phyloP scores from a whole-genome alignment of 148 eudicot genomes.

The Nepenthes mirabilis region DNA sequence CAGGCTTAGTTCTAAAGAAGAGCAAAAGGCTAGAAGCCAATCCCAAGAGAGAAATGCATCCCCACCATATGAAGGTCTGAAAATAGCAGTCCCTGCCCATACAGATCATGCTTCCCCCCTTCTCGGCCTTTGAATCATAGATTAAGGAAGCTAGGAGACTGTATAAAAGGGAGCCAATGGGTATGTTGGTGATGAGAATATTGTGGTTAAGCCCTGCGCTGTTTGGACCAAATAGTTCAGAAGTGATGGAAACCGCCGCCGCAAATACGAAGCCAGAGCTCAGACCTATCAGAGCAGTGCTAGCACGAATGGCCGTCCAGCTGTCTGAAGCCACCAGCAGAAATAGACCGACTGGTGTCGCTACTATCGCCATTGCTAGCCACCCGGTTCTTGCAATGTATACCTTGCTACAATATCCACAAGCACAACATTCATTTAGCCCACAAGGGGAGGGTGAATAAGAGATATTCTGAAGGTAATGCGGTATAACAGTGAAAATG shows the following conservation, averaged over 20 bases:
- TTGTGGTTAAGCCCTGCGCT: constrained; percentile 24
- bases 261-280: constrained; percentile 22
- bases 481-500: too few species aligned
- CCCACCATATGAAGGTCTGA: constrained; percentile 15
- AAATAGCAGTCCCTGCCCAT: constrained; percentile 17
- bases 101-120: constrained; percentile 8
- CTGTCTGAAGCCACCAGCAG: constrained; percentile 11
- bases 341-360: constrained; percentile 17
- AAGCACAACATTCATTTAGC: too few species aligned
- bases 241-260: constrained; percentile 15
- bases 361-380: constrained; percentile 11
- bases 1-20: constrained; percentile 12
- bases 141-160: constrained; percentile 13
- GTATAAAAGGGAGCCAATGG: constrained; percentile 13
- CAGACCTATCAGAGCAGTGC: constrained; percentile 16
- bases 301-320: constrained; percentile 4
- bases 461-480: too few species aligned
- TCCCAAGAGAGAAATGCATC: constrained; percentile 12
- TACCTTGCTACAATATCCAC: constrained; percentile 12
- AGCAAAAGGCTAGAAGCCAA: constrained; percentile 10
- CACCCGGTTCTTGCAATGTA: constrained; percentile 21
- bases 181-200: constrained; percentile 22
- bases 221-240: constrained; percentile 21
- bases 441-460: too few species aligned
- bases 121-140: constrained; percentile 10